Conservation (phyloP, 352 stramenopile genomes). For the Phytophthora agathidicida region DNA sequence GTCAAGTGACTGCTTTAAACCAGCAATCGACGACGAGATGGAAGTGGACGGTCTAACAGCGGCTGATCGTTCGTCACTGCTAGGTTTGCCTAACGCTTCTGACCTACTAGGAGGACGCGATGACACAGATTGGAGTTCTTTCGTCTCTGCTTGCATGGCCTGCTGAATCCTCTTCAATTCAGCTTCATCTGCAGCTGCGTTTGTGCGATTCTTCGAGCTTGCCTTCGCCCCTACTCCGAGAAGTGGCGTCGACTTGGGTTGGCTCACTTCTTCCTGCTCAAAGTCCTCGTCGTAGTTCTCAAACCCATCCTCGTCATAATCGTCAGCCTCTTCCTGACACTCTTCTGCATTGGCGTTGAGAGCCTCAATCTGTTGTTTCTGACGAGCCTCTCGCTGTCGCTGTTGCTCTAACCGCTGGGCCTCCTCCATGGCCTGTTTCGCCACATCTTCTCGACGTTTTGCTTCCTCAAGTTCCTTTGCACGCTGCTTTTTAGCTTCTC, state of each 20-base stretch:
- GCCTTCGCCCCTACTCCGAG: conserved; percentile 16
- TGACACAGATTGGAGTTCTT: conserved; percentile 37
- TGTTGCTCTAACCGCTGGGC: conserved; percentile 53
- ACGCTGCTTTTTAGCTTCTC: conserved; percentile 62
- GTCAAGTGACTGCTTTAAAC: conserved; percentile 74
- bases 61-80: conserved; percentile 11
- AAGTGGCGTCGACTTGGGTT: conserved; percentile 29
- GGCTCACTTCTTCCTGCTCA: conserved; percentile 42
- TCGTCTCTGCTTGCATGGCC: conserved; percentile 67
- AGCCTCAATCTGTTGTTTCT: conserved; percentile 53
- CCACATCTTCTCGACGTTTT: conserved; percentile 55
- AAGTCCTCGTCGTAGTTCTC: conserved; percentile 74
- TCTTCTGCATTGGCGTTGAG: conserved; percentile 79
- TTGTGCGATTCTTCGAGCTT: conserved; percentile 24
- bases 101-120: conserved; percentile 37
- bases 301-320: conserved; percentile 75
- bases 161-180: conserved; percentile 71
- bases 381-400: conserved; percentile 46
- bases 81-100: conserved; percentile 7
- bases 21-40: conserved; percentile 72
- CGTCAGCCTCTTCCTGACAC: conserved; percentile 66
- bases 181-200: conserved; percentile 12
- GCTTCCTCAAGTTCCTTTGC: conserved; percentile 59
- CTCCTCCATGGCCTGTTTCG: conserved; percentile 52
- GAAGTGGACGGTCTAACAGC: conserved; percentile 23